A percentile compares a stretch with the other conserved stretches of the same genome.
These are phyloP conservation scores for Poa pratensis DNA, from an alignment of 176 grass and related monocot species.

Conservation along the genomic window DNA sequence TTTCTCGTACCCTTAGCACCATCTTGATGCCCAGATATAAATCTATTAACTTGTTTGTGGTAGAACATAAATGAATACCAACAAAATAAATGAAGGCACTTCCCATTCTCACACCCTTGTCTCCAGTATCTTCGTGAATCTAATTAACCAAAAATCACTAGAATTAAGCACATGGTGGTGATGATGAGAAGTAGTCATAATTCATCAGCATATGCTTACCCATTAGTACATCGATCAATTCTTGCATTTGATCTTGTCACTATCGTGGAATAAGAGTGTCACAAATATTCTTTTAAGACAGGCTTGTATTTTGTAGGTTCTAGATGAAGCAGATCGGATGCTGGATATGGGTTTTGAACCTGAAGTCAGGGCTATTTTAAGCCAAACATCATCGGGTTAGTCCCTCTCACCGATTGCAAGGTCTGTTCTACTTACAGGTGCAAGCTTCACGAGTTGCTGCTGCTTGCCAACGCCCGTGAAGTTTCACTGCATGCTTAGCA, in stretches of 20 bases:
- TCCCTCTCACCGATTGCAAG: neutral
- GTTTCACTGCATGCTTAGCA: neutral
- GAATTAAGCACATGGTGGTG: slow-evolving; percentile 7
- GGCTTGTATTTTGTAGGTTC: slow-evolving; percentile 63
- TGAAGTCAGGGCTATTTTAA: slow-evolving; percentile 94
- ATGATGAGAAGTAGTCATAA: slow-evolving; percentile 23
- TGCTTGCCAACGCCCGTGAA: neutral
- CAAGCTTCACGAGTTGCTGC: neutral
- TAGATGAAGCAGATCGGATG: slow-evolving; percentile 99
- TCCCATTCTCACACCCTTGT: neutral
- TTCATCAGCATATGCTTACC: slow-evolving; percentile 21
- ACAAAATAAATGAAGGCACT: neutral
- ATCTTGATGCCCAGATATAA: neutral
- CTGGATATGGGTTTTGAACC: slow-evolving; percentile 99
- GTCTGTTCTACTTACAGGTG: neutral
- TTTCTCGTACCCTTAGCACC: neutral
- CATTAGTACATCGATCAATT: slow-evolving; percentile 24
- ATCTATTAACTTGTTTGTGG: neutral
- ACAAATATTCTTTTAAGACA: slow-evolving; percentile 1
- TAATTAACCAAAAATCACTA: slow-evolving; percentile 22
- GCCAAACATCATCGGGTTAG: slow-evolving; percentile 87
- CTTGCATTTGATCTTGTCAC: slow-evolving; percentile 9
- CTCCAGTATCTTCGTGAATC: slow-evolving; percentile 11
- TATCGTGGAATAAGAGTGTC: slow-evolving; percentile 10
- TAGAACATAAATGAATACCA: slow-evolving; percentile 3